Percentiles rank a stretch among this genome's conserved stretches.
Conservation (phyloP, 2,329 filamentous ascomycete species). For the Ophiostoma perfectum region DNA sequence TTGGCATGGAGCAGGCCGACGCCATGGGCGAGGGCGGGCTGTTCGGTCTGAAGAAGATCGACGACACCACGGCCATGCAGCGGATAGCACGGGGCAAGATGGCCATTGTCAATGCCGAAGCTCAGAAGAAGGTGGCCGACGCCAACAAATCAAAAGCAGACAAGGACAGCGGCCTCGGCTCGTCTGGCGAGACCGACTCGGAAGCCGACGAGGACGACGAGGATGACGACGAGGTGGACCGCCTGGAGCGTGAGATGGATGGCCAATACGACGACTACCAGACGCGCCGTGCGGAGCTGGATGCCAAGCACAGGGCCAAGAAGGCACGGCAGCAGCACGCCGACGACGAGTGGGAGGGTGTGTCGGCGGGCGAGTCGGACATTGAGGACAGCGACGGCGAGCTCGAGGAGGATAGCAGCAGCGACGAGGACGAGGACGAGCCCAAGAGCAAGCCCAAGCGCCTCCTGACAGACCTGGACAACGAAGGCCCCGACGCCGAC, state of each 20-base stretch:
- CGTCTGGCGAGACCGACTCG: constrained; percentile 51
- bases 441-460: constrained; percentile 37
- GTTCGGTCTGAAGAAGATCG: constrained; percentile 77
- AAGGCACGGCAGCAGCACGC: constrained; percentile 74
- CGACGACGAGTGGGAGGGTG: constrained; percentile 88
- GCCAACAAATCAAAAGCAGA: constrained; percentile 36
- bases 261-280: constrained; percentile 80
- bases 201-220: constrained; percentile 57
- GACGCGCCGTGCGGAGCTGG: constrained; percentile 68
- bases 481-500: constrained; percentile 43
- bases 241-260: constrained; percentile 79
- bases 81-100: constrained; percentile 74
- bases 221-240: constrained; percentile 73
- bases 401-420: constrained; percentile 57
- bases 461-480: constrained; percentile 59
- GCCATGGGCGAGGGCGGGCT: constrained; percentile 75
- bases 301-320: constrained; percentile 88
- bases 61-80: constrained; percentile 65
- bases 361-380: constrained; percentile 57
- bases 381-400: constrained; percentile 47
- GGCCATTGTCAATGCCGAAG: constrained; percentile 46
- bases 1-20: constrained; percentile 81
- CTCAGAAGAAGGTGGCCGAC: constrained; percentile 36
- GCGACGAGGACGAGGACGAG: constrained; percentile 54
- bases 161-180: constrained; percentile 51